phyloP scores from a whole-genome alignment of 2,329 filamentous ascomycete species.

The Botrytis deweyae region DNA sequence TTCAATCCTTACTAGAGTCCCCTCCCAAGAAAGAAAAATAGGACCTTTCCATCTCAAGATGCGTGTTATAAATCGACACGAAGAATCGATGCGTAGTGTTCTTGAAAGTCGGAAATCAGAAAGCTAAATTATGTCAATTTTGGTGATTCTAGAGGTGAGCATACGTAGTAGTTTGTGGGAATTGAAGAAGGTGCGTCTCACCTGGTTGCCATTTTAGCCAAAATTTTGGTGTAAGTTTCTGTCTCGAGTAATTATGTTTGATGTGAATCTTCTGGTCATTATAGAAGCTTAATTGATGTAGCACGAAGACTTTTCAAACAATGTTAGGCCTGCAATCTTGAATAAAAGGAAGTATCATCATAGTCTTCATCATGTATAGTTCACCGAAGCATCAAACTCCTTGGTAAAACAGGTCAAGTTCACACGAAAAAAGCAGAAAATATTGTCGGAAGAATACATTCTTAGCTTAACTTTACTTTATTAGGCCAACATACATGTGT shows the following conservation, averaged over 20 bases:
- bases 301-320: not conserved
- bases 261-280: too few relatives aligned
- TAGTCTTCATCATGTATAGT: not conserved
- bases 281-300: too few relatives aligned
- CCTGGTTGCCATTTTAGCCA: not conserved
- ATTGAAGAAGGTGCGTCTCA: not conserved
- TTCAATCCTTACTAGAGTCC: not conserved
- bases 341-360: not conserved
- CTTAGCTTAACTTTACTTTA: not conserved
- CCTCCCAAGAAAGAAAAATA: too few relatives aligned
- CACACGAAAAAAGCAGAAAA: not conserved
- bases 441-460: not conserved
- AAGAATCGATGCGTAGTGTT: not conserved
- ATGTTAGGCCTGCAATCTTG: not conserved
- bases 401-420: not conserved
- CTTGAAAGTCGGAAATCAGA: too few relatives aligned
- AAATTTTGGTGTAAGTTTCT: accelerated
- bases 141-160: not conserved
- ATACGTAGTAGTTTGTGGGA: not conserved
- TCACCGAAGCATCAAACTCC: not conserved
- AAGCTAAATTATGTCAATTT: too few relatives aligned
- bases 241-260: accelerated
- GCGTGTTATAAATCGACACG: too few relatives aligned
- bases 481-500: not conserved
- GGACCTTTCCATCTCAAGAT: too few relatives aligned